Evolutionary conservation across 768 basidiomycete species (phyloP).

Genomic region (Cystofilobasidium macerans): DNA sequence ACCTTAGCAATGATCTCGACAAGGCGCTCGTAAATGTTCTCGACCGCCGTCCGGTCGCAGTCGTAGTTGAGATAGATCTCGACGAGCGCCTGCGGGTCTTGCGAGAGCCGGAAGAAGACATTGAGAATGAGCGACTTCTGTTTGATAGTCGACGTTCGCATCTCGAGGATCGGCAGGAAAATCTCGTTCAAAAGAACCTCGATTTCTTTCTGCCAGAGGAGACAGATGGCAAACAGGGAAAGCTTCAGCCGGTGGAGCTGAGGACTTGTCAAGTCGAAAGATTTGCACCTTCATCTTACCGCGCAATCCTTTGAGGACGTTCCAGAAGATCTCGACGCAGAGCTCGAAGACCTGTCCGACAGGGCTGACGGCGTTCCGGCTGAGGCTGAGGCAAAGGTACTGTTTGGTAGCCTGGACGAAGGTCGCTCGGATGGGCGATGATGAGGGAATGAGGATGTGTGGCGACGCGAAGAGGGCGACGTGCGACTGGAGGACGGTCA

Average conservation of each 20-base stretch:
- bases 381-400: slow-evolving; percentile 83
- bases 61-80: slow-evolving; percentile 99
- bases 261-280: not conserved
- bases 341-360: slow-evolving; percentile 96
- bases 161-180: slow-evolving; percentile 94
- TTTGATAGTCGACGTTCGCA: slow-evolving; percentile 88
- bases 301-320: slow-evolving; percentile 82
- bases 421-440: slow-evolving; percentile 73
- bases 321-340: slow-evolving; percentile 97
- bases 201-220: slow-evolving; percentile 84
- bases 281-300: slow-evolving; percentile 77
- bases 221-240: not conserved
- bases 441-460: slow-evolving; percentile 79
- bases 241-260: not conserved
- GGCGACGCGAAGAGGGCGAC: slow-evolving; percentile 83
- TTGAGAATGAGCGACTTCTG: slow-evolving; percentile 87
- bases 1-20: slow-evolving; percentile 96
- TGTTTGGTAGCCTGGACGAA: slow-evolving; percentile 92
- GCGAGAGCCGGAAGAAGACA: slow-evolving; percentile 72
- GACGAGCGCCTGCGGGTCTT: slow-evolving; percentile 93
- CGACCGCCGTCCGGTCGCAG: slow-evolving; percentile 84
- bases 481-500: slow-evolving; percentile 82
- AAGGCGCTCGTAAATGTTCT: slow-evolving; percentile 96
- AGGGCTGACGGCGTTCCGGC: slow-evolving; percentile 87
- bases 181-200: slow-evolving; percentile 98